A percentile compares a stretch with the other conserved stretches of the same genome.
Evolutionary conservation across 2,329 filamentous ascomycete genomes (phyloP).

Genomic region (Dendrostoma leiphaemia): DNA sequence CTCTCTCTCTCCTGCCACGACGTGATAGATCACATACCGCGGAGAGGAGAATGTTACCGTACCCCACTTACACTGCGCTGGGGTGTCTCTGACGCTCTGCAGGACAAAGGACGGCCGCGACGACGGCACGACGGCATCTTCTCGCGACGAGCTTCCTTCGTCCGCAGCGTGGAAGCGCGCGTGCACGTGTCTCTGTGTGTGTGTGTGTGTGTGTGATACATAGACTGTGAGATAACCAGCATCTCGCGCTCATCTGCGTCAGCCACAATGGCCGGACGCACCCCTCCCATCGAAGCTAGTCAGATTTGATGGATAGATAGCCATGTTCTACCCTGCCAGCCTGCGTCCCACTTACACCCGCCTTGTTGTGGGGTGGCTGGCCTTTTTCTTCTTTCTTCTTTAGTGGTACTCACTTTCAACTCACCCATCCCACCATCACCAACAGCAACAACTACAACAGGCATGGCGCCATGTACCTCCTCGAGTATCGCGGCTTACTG

Average conservation of each 20-base stretch:
- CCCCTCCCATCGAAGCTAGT: neutral
- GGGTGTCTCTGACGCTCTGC: too few relatives aligned
- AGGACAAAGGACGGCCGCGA: neutral
- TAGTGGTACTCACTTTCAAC: too few relatives aligned
- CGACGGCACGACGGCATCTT: slow-evolving; percentile 1
- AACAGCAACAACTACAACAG: too few relatives aligned
- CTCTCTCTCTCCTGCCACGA: neutral
- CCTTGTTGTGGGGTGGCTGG: neutral
- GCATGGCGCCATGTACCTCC: too few relatives aligned
- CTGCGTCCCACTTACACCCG: neutral
- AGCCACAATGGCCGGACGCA: neutral
- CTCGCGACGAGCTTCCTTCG: neutral
- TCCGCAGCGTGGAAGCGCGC: too few relatives aligned
- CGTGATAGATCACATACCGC: neutral
- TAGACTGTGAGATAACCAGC: neutral
- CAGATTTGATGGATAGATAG: too few relatives aligned
- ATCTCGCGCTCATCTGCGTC: neutral
- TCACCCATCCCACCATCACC: neutral
- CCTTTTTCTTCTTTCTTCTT: too few relatives aligned
- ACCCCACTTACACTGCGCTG: neutral
- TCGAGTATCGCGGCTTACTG: too few relatives aligned
- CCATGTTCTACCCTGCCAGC: too few relatives aligned
- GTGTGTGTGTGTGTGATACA: neutral
- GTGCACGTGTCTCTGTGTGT: neutral
- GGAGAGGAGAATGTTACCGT: neutral